Evolutionary conservation across 805 yeast genomes (phyloP).

Genomic region (Candida ortonii): DNA sequence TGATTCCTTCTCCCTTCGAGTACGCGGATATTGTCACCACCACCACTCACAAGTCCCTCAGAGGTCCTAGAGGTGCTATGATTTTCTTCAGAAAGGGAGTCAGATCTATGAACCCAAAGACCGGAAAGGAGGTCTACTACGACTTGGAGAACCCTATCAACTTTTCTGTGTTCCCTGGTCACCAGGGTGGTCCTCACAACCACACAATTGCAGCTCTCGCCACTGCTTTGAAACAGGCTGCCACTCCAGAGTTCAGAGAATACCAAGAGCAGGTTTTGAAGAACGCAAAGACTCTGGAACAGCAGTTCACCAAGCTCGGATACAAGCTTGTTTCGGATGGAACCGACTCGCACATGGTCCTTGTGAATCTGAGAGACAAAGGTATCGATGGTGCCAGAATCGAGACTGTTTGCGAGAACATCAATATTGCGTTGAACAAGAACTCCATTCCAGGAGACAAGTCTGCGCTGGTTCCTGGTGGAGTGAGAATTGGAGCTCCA

Average conservation of each 20-base stretch:
- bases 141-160: constrained; percentile 94
- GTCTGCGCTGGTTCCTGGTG: constrained; percentile 95
- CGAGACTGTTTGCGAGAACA: constrained; percentile 90
- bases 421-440: constrained; percentile 94
- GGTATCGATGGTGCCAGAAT: constrained; percentile 96
- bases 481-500: constrained; percentile 96
- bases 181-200: constrained; percentile 99
- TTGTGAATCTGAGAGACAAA: constrained; percentile 84
- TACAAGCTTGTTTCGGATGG: constrained; percentile 89
- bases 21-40: constrained; percentile 97
- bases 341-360: constrained; percentile 95
- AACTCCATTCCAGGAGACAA: constrained; percentile 98
- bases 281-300: constrained; percentile 83
- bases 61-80: constrained; percentile 99
- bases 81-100: constrained; percentile 97
- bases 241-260: constrained; percentile 82
- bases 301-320: constrained; percentile 65
- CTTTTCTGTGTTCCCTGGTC: constrained; percentile 99
- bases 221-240: constrained; percentile 93
- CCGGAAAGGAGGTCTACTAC: constrained; percentile 86
- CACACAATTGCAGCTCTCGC: constrained; percentile 98
- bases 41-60: constrained; percentile 95
- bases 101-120: constrained; percentile 79
- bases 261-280: constrained; percentile 86
- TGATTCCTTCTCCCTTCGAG: constrained; percentile 93